Evolutionary conservation across 2,329 filamentous ascomycete species (phyloP).

Genomic region (Venturia pyrina): DNA sequence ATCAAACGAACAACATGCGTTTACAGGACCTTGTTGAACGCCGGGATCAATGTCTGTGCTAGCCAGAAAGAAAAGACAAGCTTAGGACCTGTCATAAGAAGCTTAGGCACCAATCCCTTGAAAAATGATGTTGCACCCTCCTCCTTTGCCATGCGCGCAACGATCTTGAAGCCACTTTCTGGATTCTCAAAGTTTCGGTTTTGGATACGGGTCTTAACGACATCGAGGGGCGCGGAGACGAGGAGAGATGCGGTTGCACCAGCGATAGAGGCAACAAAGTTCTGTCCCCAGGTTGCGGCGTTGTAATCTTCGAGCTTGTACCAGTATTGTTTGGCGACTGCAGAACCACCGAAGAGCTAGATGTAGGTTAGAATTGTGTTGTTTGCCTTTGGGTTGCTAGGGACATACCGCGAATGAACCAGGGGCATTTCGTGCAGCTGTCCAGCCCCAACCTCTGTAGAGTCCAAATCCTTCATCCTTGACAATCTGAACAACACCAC

Average conservation of each 20-base stretch:
- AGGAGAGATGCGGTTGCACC: conserved; percentile 92
- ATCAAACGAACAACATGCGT: neutral
- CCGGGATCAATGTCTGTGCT: conserved; percentile 92
- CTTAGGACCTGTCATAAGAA: conserved; percentile 98
- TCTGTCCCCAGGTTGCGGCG: conserved; percentile 85
- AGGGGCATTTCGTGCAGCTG: conserved; percentile 89
- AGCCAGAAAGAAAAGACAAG: conserved; percentile 99
- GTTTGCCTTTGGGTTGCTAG: conserved; percentile 16
- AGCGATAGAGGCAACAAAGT: conserved; percentile 92
- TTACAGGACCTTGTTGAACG: conserved; percentile 64
- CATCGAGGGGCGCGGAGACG: conserved; percentile 91
- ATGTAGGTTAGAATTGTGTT: neutral
- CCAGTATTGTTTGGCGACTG: conserved; percentile 94
- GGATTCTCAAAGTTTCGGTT: conserved; percentile 99
- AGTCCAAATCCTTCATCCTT: conserved; percentile 89
- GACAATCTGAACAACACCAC: conserved; percentile 82
- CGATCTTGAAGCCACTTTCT: conserved; percentile 83
- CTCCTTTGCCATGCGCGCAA: conserved; percentile 85
- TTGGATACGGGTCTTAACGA: conserved; percentile 97
- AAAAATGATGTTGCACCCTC: conserved; percentile 86
- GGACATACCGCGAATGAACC: conserved; percentile 83
- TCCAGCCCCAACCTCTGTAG: conserved; percentile 96
- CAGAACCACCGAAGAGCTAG: conserved; percentile 91
- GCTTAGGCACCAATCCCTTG: conserved; percentile 94
- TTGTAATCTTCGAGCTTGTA: conserved; percentile 92